A percentile compares a stretch with the other conserved stretches of the same genome.
phyloP scores from a whole-genome alignment of 257 asterid genomes.

The Knoxia roxburghii region DNA sequence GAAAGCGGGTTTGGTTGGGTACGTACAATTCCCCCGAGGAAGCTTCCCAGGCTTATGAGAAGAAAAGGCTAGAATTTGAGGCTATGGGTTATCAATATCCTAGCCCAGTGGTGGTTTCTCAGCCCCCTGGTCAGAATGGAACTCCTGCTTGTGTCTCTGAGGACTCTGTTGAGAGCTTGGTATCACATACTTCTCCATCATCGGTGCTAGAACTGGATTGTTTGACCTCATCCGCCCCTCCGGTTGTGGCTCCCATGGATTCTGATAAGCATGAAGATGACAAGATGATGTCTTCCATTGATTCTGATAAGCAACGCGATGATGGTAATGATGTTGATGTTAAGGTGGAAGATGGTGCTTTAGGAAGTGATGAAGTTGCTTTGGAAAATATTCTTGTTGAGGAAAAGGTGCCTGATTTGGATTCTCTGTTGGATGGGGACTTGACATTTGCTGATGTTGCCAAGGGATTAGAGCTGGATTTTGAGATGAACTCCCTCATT shows the following conservation, averaged over 20 bases:
- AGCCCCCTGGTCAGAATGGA: slow-evolving; percentile 5
- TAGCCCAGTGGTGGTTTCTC: slow-evolving; percentile 15
- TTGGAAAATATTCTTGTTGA: slow-evolving; percentile 15
- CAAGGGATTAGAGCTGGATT: slow-evolving; percentile 43
- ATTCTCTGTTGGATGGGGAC: slow-evolving; percentile 23
- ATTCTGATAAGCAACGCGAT: too few species aligned
- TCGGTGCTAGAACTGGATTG: slow-evolving; percentile 51
- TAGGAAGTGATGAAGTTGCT: not conserved
- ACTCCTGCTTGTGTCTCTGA: slow-evolving; percentile 26
- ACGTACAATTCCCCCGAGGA: slow-evolving; percentile 68
- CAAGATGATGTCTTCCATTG: too few species aligned
- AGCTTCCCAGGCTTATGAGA: slow-evolving; percentile 67
- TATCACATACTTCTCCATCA: slow-evolving; percentile 47
- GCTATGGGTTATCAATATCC: slow-evolving; percentile 29
- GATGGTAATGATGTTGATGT: not conserved
- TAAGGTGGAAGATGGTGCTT: not conserved
- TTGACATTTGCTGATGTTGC: slow-evolving; percentile 38
- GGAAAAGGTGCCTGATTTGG: slow-evolving; percentile 17
- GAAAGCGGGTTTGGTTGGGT: slow-evolving; percentile 79
- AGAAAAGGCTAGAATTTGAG: slow-evolving; percentile 56
- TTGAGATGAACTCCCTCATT: slow-evolving; percentile 39
- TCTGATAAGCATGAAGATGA: too few species aligned
- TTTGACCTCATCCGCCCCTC: slow-evolving; percentile 24
- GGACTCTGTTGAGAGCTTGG: slow-evolving; percentile 39
- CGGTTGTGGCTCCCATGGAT: slow-evolving; percentile 8